Evolutionary conservation across 2,329 filamentous ascomycete species (phyloP).

Genomic region (Stylonectria norvegica): DNA sequence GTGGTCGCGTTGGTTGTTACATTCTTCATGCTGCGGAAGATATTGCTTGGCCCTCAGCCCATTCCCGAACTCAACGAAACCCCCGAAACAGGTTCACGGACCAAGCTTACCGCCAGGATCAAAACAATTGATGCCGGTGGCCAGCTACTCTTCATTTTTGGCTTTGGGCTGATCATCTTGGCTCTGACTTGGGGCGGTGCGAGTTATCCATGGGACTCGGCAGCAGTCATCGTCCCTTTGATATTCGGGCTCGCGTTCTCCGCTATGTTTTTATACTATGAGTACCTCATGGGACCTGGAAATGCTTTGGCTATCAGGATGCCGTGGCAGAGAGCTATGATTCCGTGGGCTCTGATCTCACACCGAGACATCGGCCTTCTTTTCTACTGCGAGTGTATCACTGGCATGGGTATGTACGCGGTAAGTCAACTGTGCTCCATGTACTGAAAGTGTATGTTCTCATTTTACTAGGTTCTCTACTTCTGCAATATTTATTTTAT

Average conservation of each 20-base stretch:
- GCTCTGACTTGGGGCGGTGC: slow-evolving; percentile 55
- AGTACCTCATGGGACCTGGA: slow-evolving; percentile 53
- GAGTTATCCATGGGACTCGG: slow-evolving; percentile 49
- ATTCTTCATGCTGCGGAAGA: slow-evolving; percentile 54
- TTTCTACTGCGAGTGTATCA: slow-evolving; percentile 58
- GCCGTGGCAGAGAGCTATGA: slow-evolving; percentile 57
- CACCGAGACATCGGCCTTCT: slow-evolving; percentile 58
- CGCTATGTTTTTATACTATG: slow-evolving; percentile 45
- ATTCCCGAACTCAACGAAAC: slow-evolving; percentile 44
- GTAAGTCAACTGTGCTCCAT: slow-evolving; percentile 25
- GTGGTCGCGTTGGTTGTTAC: slow-evolving; percentile 50
- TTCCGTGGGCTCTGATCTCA: slow-evolving; percentile 57
- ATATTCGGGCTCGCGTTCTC: slow-evolving; percentile 43
- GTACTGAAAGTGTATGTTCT: slow-evolving; percentile 29
- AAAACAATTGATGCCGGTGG: slow-evolving; percentile 55
- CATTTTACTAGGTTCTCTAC: slow-evolving; percentile 53
- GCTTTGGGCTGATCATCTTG: slow-evolving; percentile 52
- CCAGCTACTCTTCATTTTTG: slow-evolving; percentile 53
- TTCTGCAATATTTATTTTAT: slow-evolving; percentile 68
- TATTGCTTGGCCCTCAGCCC: slow-evolving; percentile 53
- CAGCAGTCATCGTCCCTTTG: slow-evolving; percentile 48
- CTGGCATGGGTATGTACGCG: slow-evolving; percentile 53
- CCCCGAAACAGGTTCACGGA: slow-evolving; percentile 29
- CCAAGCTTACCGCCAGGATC: slow-evolving; percentile 43
- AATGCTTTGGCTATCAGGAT: slow-evolving; percentile 45